Base-by-base conservation (phyloP, 2,329 filamentous ascomycete species). In the Alternaria incomplexa region DNA sequence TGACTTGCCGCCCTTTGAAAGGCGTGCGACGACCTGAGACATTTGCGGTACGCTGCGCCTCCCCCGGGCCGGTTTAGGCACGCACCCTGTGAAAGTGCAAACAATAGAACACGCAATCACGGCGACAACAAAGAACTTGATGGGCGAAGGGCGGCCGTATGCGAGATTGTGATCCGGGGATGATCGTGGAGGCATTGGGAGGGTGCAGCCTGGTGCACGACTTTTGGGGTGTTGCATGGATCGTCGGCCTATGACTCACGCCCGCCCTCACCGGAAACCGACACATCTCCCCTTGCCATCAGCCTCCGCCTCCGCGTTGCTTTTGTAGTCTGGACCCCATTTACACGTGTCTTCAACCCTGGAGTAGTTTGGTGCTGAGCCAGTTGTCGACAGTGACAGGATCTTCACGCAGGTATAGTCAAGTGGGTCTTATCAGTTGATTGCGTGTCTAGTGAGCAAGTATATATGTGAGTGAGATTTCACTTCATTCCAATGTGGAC, bases 171-270 rank as follows among this genome's bases (percentile, higher is more conserved):
- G 25, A 48, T 50, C 51, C 46, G 54, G 60, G 46, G 43, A 44
- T 28, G 43, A 51, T 55, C 15, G 58, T 52, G 56, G 45, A 50
- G 32, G 25, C 20, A 8, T 45, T 57, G 54, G 44, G 22, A 22
- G 12, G 44, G 23, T 53, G 63, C 59, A 54, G 67, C 58, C 63
- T 65, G 65, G 50, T 28, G 54, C 61, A 59, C 66, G 58, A 61
- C 61, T 59, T 60, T 63, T 55, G 53, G 56, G 30, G 57, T 43
- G 56, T 52, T 53, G 59, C 64, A 46, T 61, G 36, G 52, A 32
- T 60, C 52, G 60, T 65, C 64, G 69, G 63, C 62, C 36, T 65
- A 72, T 72, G 70, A 72, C 70, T 72, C 70, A 72, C 62, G 62
- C 45, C 50, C 55, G 62, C 57, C 63, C 62, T 69, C 64, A 69